Conservation (phyloP, 148 eudicot genomes). For the Hydrangea macrophylla region DNA sequence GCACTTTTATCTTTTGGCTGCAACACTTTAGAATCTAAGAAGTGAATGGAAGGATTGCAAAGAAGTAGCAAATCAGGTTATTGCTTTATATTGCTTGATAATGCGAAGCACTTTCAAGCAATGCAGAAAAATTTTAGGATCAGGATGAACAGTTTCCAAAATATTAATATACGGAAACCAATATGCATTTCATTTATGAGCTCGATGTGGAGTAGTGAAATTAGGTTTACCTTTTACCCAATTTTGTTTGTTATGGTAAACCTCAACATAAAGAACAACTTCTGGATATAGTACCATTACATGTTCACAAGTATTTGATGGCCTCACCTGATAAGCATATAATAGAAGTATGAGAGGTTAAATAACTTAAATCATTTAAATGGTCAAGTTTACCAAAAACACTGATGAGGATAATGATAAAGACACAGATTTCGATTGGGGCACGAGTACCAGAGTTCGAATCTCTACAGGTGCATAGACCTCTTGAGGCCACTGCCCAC, state of each 20-base stretch:
- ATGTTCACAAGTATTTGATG: conserved; percentile 35
- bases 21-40: too few relatives aligned
- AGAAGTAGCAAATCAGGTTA: too few relatives aligned
- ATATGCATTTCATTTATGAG: not conserved
- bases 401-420: not conserved
- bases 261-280: conserved; percentile 63
- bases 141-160: not conserved
- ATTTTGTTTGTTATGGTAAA: conserved; percentile 48
- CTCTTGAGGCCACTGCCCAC: too few relatives aligned
- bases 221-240: conserved; percentile 42
- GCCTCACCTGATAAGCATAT: conserved; percentile 38
- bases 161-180: not conserved
- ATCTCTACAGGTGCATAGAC: too few relatives aligned
- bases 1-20: too few relatives aligned
- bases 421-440: not conserved
- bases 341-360: not conserved
- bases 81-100: too few relatives aligned
- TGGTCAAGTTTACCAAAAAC: too few relatives aligned
- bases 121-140: too few relatives aligned
- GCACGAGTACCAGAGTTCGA: too few relatives aligned
- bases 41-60: too few relatives aligned
- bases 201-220: not conserved
- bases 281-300: conserved; percentile 62
- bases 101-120: too few relatives aligned
- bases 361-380: too few relatives aligned